phyloP scores from a whole-genome alignment of 805 yeast species.

The Starmerella bombicola region DNA sequence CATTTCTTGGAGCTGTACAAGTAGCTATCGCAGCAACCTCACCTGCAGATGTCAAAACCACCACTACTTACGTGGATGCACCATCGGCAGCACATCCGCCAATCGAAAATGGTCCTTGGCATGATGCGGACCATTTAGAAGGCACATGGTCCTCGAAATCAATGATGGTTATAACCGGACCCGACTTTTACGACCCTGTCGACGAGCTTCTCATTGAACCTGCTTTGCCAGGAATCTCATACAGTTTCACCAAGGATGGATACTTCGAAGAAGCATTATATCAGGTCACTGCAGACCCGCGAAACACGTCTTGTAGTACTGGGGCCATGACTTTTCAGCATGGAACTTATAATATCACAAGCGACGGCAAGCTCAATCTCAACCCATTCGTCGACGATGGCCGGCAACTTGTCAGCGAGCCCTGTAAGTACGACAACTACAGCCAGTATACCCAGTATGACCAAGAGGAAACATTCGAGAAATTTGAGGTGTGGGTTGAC shows the following conservation, averaged over 20 bases:
- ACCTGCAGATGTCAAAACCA: too few species aligned
- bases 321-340: slow-evolving; percentile 83
- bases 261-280: slow-evolving; percentile 81
- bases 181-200: slow-evolving; percentile 84
- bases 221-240: slow-evolving; percentile 84
- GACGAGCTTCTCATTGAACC: slow-evolving; percentile 93
- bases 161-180: slow-evolving; percentile 90
- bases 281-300: slow-evolving; percentile 37
- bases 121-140: slow-evolving; percentile 31
- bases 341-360: slow-evolving; percentile 54
- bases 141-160: slow-evolving; percentile 97
- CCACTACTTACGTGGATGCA: slow-evolving; percentile 11
- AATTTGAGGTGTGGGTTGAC: slow-evolving; percentile 52
- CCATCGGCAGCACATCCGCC: slow-evolving; percentile 15
- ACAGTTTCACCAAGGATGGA: slow-evolving; percentile 88
- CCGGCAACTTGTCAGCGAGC: slow-evolving; percentile 77
- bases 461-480: slow-evolving; percentile 49
- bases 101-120: slow-evolving; percentile 22
- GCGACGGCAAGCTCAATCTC: slow-evolving; percentile 55
- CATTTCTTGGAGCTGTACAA: too few species aligned
- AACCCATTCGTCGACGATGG: slow-evolving; percentile 81
- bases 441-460: slow-evolving; percentile 52
- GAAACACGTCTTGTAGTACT: slow-evolving; percentile 63
- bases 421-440: slow-evolving; percentile 45
- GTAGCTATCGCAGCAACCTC: too few species aligned